These are phyloP conservation scores for Dryadomyces quercus-mongolicae DNA, from an alignment of 2,329 filamentous ascomycete genomes.

Conservation along the genomic window DNA sequence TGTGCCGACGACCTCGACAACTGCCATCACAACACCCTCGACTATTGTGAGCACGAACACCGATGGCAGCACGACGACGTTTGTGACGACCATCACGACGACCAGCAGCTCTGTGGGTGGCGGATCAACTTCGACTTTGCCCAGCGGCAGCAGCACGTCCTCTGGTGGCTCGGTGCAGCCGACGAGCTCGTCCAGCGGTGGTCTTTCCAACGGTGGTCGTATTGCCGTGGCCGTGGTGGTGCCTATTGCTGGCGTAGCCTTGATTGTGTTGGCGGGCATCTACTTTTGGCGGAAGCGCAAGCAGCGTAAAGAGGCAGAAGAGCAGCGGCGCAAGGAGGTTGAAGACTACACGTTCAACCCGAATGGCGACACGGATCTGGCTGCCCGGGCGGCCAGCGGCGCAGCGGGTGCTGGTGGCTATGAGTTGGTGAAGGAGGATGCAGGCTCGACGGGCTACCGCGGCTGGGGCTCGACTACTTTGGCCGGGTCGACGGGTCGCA, in stretches of 20 bases:
- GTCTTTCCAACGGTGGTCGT: constrained; percentile 50
- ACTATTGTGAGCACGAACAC: constrained; percentile 24
- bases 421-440: constrained; percentile 69
- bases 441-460: constrained; percentile 65
- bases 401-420: constrained; percentile 34
- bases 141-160: constrained; percentile 13
- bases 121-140: constrained; percentile 10
- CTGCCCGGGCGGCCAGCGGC: constrained; percentile 25
- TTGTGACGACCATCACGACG: constrained; percentile 11
- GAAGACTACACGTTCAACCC: constrained; percentile 97
- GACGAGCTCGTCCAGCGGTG: constrained; percentile 22
- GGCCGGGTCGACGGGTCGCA: constrained; percentile 58
- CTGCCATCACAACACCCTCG: constrained; percentile 4
- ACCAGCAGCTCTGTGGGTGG: constrained; percentile 10
- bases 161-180: constrained; percentile 13
- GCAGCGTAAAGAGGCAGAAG: constrained; percentile 71
- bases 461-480: constrained; percentile 80
- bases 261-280: constrained; percentile 64
- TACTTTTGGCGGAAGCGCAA: constrained; percentile 86
- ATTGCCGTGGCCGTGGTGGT: constrained; percentile 92
- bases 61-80: constrained; percentile 9
- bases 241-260: constrained; percentile 75
- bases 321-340: constrained; percentile 86
- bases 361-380: constrained; percentile 81
- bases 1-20: constrained; percentile 3